phyloP scores from a whole-genome alignment of 148 eudicot species.

The Spergularia marina region DNA sequence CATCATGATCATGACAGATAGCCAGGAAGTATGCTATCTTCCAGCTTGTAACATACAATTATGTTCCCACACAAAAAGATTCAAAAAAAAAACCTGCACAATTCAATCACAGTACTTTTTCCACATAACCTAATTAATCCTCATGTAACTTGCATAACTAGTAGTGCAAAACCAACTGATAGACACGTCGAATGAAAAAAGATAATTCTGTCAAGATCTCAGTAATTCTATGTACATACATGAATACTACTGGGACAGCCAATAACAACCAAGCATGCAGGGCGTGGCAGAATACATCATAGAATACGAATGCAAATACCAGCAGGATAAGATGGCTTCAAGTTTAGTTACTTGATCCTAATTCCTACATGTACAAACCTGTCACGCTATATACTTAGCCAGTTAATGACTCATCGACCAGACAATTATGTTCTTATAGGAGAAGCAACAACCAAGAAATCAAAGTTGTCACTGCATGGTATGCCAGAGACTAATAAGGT shows the following conservation, averaged over 20 bases:
- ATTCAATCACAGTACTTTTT: not conserved
- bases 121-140: not conserved
- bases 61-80: not conserved
- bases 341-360: not conserved
- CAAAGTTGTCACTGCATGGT: not conserved
- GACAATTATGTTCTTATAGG: too few species aligned
- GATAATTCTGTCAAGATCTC: not conserved
- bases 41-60: constrained; percentile 12
- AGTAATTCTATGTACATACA: not conserved
- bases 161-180: not conserved
- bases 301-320: not conserved
- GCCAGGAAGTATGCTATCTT: not conserved
- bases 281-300: not conserved
- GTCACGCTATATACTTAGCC: not conserved
- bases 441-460: not conserved
- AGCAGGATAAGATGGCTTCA: not conserved
- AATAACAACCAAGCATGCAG: not conserved
- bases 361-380: not conserved
- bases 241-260: not conserved
- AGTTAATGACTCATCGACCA: not conserved
- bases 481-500: too few species aligned
- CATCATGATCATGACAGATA: not conserved
- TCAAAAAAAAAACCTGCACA: not conserved
- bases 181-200: not conserved
- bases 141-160: not conserved